phyloP scores from a whole-genome alignment of 179 eudicot species.

The Sideroxylon spinosum region DNA sequence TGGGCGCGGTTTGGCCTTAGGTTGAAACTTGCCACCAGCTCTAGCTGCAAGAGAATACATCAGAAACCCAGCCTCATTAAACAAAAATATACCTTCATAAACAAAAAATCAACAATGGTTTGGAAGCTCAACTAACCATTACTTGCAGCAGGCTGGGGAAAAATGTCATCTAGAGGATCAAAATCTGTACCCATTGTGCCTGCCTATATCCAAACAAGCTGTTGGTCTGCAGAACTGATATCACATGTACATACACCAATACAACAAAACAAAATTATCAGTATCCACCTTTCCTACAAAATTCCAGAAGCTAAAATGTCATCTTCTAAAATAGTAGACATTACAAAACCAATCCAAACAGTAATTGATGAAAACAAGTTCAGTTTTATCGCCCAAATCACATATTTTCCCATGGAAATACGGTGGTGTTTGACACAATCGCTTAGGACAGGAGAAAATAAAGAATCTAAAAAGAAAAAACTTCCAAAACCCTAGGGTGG shows the following conservation, averaged over 20 bases:
- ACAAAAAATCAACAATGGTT: neutral
- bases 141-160: slow-evolving; percentile 19
- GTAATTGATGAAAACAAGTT: too few species aligned
- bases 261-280: neutral
- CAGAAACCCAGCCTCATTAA: neutral
- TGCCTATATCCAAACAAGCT: neutral
- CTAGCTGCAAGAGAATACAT: slow-evolving; percentile 33
- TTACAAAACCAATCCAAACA: too few species aligned
- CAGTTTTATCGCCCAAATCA: too few species aligned
- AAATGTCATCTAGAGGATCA: slow-evolving; percentile 35
- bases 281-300: too few species aligned
- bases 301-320: too few species aligned
- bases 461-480: too few species aligned
- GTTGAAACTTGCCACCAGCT: slow-evolving; percentile 49
- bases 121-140: slow-evolving; percentile 18
- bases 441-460: too few species aligned
- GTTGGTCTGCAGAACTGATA: neutral
- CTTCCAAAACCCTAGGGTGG: too few species aligned
- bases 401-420: too few species aligned
- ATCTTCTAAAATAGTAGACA: neutral
- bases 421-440: too few species aligned
- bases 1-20: slow-evolving; percentile 49
- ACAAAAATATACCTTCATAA: neutral
- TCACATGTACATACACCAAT: neutral
- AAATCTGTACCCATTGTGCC: slow-evolving; percentile 25